Base-by-base conservation (phyloP, 306 rosid genomes). In the Fagus crenata region DNA sequence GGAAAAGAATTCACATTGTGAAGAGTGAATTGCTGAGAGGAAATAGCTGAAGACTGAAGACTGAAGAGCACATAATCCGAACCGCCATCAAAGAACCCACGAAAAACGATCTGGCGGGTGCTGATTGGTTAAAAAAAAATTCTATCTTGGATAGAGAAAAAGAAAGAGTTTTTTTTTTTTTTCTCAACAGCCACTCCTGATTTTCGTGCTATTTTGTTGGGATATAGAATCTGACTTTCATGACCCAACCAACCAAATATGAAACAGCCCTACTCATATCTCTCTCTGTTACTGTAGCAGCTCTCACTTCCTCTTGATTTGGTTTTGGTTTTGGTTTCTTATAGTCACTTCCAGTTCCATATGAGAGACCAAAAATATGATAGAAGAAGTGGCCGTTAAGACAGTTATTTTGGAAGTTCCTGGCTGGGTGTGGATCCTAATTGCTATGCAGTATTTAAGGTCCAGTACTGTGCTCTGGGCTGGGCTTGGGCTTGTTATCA, bases 141-240 rank as follows among this genome's bases (percentile, higher is more conserved):
- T 82, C 77, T 59, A 85, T 64, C 73, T 83, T 7, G 73, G 80
- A 67, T 74, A 46, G 72, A 49, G 42, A 69, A 40, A 77, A 69
- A 18, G 72, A n/a, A n/a, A 71, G 43, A 22, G 71, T 18, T 54
- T 17, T 69, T 71, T 68, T 49, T 22, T 22, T 22, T 22, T 22
- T 22, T 70, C 81, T 80, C 60, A 81, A 82, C 90, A 28, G 73
- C 74, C 79, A 49, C n/a, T 72, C 81, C 87, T 73, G 76, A 80
- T 77, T 77, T 81, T 8, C 64, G 15, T 75, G 83, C 90, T 61
- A 80, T 18, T 51, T 85, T 75, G 41, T 60, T 67, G 88, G 85
- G 86, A 60, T 63, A 77, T 39, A n/a, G 64, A 73, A 73, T 22
- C 73, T 63, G 72, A 78, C 53, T 54, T 31, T 59, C 59, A 67